These are phyloP conservation scores for Eremomyces bilateralis DNA, from an alignment of 495 filamentous ascomycete genomes.

Conservation along the genomic window DNA sequence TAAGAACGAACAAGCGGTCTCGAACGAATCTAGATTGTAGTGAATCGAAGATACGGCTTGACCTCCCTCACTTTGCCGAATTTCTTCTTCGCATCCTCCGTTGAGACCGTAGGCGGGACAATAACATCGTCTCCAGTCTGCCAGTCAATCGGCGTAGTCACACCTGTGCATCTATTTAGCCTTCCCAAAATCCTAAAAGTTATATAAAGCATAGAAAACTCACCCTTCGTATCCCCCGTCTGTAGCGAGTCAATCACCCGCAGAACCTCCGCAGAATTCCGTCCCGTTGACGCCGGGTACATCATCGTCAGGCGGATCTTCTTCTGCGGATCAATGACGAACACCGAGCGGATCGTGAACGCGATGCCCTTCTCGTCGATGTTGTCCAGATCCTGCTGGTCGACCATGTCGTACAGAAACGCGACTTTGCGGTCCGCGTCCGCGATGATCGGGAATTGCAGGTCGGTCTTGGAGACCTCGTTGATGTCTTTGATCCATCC, in stretches of 20 bases:
- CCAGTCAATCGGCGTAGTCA: constrained; percentile 46
- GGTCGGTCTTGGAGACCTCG: constrained; percentile 30
- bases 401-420: constrained; percentile 46
- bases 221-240: constrained; percentile 37
- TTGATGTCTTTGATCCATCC: constrained; percentile 47
- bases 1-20: too few species aligned
- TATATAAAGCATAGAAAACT: too few species aligned
- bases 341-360: constrained; percentile 47
- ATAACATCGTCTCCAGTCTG: constrained; percentile 42
- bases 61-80: constrained; percentile 42
- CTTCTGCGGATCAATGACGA: constrained; percentile 48
- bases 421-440: constrained; percentile 43
- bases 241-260: constrained; percentile 44
- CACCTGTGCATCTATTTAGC: too few species aligned
- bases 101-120: constrained; percentile 38
- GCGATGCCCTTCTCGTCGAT: constrained; percentile 34
- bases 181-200: too few species aligned
- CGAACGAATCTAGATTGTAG: too few species aligned
- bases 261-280: constrained; percentile 44
- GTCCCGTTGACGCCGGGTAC: constrained; percentile 43
- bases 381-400: constrained; percentile 31
- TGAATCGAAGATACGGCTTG: constrained; percentile 31
- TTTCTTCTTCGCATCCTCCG: constrained; percentile 42
- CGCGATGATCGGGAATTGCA: constrained; percentile 47
- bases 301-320: constrained; percentile 46